These are phyloP conservation scores for Paramecium sonneborni DNA, from an alignment of 73 alveolate species.

Conservation along the genomic window DNA sequence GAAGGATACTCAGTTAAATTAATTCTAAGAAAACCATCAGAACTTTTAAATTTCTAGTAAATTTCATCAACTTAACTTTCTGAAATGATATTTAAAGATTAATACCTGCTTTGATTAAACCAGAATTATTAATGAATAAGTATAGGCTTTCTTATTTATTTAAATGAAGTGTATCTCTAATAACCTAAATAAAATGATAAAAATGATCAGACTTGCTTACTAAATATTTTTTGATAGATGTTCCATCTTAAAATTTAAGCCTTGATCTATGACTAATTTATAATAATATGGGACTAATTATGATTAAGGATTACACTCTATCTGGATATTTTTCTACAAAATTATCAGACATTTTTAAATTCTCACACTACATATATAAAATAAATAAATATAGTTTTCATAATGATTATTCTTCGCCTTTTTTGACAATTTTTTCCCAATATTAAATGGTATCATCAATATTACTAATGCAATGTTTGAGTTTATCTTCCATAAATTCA, in stretches of 20 bases:
- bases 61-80: neutral
- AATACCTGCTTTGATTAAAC: neutral
- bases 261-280: neutral
- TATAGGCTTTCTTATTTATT: neutral
- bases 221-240: neutral
- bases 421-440: slow-evolving; percentile 36
- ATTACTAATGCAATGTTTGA: slow-evolving; percentile 29
- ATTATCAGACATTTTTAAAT: slow-evolving; percentile 3
- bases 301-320: neutral
- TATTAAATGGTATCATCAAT: slow-evolving; percentile 33
- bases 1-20: neutral
- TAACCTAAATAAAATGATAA: neutral
- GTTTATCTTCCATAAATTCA: neutral
- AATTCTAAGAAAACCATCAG: neutral
- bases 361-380: neutral
- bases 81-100: neutral
- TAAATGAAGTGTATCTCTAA: neutral
- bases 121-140: neutral
- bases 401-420: neutral
- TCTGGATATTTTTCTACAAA: slow-evolving; percentile 25
- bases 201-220: slow-evolving; percentile 37
- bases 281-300: slow-evolving; percentile 13
- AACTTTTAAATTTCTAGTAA: neutral
- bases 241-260: neutral
- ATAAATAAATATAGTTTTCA: neutral